A percentile compares a stretch with the other conserved stretches of the same genome.
phyloP scores from a whole-genome alignment of 805 yeast genomes.

The Hanseniaspora lachancei region DNA sequence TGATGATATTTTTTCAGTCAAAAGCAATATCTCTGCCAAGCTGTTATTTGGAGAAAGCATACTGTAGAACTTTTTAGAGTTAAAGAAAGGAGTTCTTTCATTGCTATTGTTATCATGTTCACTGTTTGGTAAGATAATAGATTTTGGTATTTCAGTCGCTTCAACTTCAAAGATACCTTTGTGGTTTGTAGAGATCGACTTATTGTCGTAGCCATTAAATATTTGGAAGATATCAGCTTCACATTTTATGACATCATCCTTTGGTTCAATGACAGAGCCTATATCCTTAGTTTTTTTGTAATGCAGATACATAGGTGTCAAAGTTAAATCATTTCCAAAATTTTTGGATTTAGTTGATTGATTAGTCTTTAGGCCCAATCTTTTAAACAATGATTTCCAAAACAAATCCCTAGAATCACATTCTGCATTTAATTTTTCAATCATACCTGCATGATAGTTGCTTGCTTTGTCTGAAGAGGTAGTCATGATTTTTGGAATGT shows the following conservation, averaged over 20 bases:
- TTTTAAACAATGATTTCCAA: slow-evolving; percentile 41
- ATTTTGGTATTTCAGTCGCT: slow-evolving; percentile 43
- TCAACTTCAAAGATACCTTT: slow-evolving; percentile 29
- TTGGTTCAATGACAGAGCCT: background rate
- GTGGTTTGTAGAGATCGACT: slow-evolving; percentile 22
- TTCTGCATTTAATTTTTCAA: slow-evolving; percentile 31
- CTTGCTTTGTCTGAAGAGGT: slow-evolving; percentile 19
- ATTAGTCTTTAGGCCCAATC: slow-evolving; percentile 60
- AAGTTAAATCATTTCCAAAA: slow-evolving; percentile 36
- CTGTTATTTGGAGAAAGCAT: slow-evolving; percentile 25
- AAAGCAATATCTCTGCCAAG: slow-evolving; percentile 53
- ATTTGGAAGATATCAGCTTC: slow-evolving; percentile 9
- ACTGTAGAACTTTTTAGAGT: slow-evolving; percentile 42
- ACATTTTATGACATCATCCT: slow-evolving; percentile 14
- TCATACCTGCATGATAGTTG: slow-evolving; percentile 27
- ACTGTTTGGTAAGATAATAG: slow-evolving; percentile 33
- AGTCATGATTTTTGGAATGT: slow-evolving; percentile 41
- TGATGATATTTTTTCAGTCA: slow-evolving; percentile 84
- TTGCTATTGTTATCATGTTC: slow-evolving; percentile 30
- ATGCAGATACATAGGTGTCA: slow-evolving; percentile 46
- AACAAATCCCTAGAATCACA: slow-evolving; percentile 43
- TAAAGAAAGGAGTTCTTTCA: slow-evolving; percentile 59
- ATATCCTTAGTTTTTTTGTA: background rate
- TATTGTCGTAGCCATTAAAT: slow-evolving; percentile 15
- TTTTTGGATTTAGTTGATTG: slow-evolving; percentile 33